phyloP scores from a whole-genome alignment of 1,284 basidiomycete species.

The Stygiomarasmius scandens region DNA sequence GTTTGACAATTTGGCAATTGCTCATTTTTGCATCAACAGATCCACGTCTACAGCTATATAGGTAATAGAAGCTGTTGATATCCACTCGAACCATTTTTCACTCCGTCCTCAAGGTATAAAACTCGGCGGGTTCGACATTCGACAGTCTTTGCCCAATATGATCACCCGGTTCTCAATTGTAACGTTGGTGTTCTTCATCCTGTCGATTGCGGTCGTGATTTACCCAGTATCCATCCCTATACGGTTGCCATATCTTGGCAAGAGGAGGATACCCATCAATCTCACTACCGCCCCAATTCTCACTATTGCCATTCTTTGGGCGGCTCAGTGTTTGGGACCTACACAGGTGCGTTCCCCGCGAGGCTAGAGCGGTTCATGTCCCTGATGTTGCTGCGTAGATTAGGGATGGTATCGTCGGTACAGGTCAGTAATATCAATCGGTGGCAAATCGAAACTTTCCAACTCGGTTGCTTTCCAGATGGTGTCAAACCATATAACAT shows the following conservation, averaged over 20 bases:
- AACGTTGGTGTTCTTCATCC: conserved; percentile 72
- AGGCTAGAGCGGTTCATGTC: neutral
- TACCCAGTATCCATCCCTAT: conserved; percentile 61
- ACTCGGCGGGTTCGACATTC: too few species aligned
- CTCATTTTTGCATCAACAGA: too few species aligned
- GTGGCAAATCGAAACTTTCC: neutral
- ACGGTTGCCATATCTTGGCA: conserved; percentile 30
- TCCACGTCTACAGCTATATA: too few species aligned
- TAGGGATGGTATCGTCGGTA: conserved; percentile 42
- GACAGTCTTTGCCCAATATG: conserved; percentile 38
- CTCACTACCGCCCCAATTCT: conserved; percentile 78
- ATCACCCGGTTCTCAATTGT: conserved; percentile 57
- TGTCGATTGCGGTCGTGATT: conserved; percentile 76
- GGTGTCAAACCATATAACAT: conserved; percentile 92
- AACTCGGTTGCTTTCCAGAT: conserved; percentile 34
- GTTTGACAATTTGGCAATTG: too few species aligned
- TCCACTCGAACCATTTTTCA: too few species aligned
- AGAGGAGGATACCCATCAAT: conserved; percentile 55
- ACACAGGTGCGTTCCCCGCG: conserved; percentile 16
- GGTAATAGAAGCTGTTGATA: too few species aligned
- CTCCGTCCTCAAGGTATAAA: too few species aligned
- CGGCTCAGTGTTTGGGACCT: conserved; percentile 71
- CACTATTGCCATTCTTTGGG: conserved; percentile 80
- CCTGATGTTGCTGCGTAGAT: conserved; percentile 46
- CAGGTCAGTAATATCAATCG: conserved; percentile 6